phyloP scores from a whole-genome alignment of 805 yeast genomes.

The Schwanniomyces sp. region DNA sequence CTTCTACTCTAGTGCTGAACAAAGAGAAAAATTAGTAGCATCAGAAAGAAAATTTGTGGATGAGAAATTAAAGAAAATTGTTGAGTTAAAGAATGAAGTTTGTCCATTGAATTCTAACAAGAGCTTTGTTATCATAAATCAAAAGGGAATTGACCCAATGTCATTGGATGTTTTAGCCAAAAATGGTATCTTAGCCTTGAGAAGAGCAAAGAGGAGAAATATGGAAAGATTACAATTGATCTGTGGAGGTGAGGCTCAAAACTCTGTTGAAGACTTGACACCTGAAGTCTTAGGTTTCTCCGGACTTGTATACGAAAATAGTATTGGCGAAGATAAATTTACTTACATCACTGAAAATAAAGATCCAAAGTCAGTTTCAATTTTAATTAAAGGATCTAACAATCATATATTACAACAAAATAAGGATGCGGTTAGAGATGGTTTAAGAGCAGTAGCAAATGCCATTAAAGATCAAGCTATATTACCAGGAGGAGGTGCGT shows the following conservation, averaged over 20 bases:
- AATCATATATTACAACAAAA: conserved; percentile 86
- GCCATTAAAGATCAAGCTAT: conserved; percentile 81
- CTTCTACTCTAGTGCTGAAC: conserved; percentile 92
- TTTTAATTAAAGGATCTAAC: conserved; percentile 91
- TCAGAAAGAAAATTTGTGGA: conserved; percentile 94
- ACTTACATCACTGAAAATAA: conserved; percentile 90
- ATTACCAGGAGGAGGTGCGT: conserved; percentile 98
- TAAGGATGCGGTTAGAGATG: conserved; percentile 97
- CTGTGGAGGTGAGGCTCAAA: conserved; percentile 97
- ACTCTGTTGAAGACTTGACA: conserved; percentile 88
- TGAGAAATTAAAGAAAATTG: conserved; percentile 85
- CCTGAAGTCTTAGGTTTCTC: conserved; percentile 83
- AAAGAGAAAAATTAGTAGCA: conserved; percentile 90
- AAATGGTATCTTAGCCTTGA: conserved; percentile 86
- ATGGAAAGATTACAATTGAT: conserved; percentile 97
- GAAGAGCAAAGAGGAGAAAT: conserved; percentile 98
- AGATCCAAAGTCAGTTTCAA: conserved; percentile 89
- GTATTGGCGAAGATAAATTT: conserved; percentile 96
- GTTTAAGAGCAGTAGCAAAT: conserved; percentile 90
- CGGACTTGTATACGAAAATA: conserved; percentile 87
- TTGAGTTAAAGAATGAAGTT: conserved; percentile 90
- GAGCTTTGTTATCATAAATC: conserved; percentile 93
- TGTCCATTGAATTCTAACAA: conserved; percentile 71
- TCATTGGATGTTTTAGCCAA: conserved; percentile 92
- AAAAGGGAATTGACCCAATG: conserved; percentile 98